Evolutionary conservation across 306 rosid genomes (phyloP), one percentile per base, ranked within the genome.

Genomic region (Prunus kanzakura): DNA sequence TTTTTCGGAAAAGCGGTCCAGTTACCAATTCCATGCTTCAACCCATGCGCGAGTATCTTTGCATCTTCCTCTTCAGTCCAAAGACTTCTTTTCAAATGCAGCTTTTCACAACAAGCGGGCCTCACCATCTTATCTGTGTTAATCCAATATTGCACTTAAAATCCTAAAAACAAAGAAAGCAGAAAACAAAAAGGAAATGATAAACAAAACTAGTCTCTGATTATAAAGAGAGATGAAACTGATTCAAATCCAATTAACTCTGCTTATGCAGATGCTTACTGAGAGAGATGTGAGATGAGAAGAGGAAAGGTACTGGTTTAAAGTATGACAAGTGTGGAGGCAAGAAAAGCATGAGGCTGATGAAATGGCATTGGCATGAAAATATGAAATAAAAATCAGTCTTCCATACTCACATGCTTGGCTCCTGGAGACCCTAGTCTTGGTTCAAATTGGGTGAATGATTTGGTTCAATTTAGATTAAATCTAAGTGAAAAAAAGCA

Each of bases 321-420:
- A 87, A 84, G 92, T 86, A 80, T 80, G 67, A 79, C 80, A 86
- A 78, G 87, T 47, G 77, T 82, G 84, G 80, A 94, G 81, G 95
- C 97, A 89, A 75, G 86, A 84, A 86, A 92, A 84, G 96, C 86
- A 82, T 90, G 96, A 35, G 74, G 50, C 54, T 64, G 95, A 87
- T 80, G 62, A 71, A 71, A 75, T 81, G 70, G 45, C 72, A 73
- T 68, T 80, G 58, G 32, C 66, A 70, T 49, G 78, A 72, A 52
- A 52, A 79, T 60, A 54, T 69, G 41, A 67, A 75, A 79, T 77
- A 78, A 82, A 84, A 64, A 83, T 66, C 20, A 76, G 55, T 61
- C 76, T 81, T 78, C 78, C 86, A 79, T 72, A 57, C 72, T 84
- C 76, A 80, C 85, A 80, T 81, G 84, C 74, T 75, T 76, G 86